Evolutionary conservation across 208 protist species (phyloP).

Genomic region (Acanthamoeba royreba): DNA sequence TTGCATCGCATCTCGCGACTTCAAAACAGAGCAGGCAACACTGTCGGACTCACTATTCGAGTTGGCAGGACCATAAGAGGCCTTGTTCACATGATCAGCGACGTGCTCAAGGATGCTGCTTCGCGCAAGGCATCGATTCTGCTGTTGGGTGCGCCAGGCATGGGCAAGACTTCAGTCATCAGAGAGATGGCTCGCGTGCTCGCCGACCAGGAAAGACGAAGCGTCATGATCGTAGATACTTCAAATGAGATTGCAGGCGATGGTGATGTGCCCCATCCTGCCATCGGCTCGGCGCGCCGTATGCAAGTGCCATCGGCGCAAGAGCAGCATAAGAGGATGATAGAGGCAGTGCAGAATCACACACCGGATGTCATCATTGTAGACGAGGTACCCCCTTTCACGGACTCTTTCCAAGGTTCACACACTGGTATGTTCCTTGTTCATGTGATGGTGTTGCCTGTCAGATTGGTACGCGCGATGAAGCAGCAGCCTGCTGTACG

Average conservation of each 20-base stretch:
- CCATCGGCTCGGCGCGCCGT: slow-evolving; percentile 86
- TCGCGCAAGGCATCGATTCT: slow-evolving; percentile 78
- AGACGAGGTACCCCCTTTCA: slow-evolving; percentile 86
- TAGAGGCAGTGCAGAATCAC: slow-evolving; percentile 92
- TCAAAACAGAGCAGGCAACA: slow-evolving; percentile 80
- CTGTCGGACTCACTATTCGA: slow-evolving; percentile 85
- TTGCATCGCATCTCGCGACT: background rate
- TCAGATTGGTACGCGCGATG: slow-evolving; percentile 81
- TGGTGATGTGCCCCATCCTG: slow-evolving; percentile 83
- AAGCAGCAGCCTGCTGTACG: slow-evolving; percentile 83
- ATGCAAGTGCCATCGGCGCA: slow-evolving; percentile 83
- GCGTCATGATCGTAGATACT: slow-evolving; percentile 90
- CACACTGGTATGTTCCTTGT: background rate
- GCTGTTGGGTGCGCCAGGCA: slow-evolving; percentile 87
- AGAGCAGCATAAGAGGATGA: slow-evolving; percentile 83
- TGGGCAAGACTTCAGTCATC: slow-evolving; percentile 92
- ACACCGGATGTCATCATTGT: slow-evolving; percentile 89
- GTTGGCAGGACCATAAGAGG: slow-evolving; percentile 85
- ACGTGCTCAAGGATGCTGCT: slow-evolving; percentile 56
- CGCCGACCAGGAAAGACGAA: slow-evolving; percentile 71
- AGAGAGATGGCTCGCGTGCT: slow-evolving; percentile 83
- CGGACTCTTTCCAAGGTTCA: background rate
- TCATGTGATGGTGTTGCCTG: slow-evolving; percentile 67
- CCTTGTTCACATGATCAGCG: slow-evolving; percentile 74
- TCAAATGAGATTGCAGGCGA: slow-evolving; percentile 93